These are phyloP conservation scores for Pterocarpus santalinus DNA, from an alignment of 306 rosid species.

Conservation along the genomic window DNA sequence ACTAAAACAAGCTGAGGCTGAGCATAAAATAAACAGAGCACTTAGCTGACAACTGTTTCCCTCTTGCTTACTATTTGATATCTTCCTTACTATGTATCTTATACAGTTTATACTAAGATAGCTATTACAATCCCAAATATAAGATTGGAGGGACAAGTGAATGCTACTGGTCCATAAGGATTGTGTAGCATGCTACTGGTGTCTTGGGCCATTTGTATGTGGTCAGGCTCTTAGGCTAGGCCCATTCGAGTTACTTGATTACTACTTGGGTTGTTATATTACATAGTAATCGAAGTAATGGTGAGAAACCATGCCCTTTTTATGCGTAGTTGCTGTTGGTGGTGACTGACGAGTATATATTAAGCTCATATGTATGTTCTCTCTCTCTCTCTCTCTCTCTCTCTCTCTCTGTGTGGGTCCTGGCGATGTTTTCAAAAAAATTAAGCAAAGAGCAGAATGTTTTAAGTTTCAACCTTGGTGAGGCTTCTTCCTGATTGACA, in stretches of 20 bases:
- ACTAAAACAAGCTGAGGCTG: slow-evolving; percentile 16
- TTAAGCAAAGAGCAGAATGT: slow-evolving; percentile 25
- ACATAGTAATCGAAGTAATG: slow-evolving; percentile 3
- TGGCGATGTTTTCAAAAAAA: neutral
- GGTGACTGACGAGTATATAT: neutral
- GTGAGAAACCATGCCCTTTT: slow-evolving; percentile 18
- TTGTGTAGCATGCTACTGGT: slow-evolving; percentile 11
- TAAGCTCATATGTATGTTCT: slow-evolving; percentile 7
- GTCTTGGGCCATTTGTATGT: slow-evolving; percentile 20
- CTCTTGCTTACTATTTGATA: neutral
- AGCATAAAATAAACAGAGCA: neutral
- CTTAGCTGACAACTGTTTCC: slow-evolving; percentile 3
- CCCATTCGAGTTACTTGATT: neutral
- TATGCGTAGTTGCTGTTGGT: slow-evolving; percentile 3
- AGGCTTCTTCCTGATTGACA: slow-evolving; percentile 29
- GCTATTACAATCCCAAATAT: slow-evolving; percentile 15
- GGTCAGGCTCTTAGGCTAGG: neutral
- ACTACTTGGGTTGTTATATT: slow-evolving; percentile 5
- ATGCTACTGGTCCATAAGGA: neutral
- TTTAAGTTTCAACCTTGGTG: slow-evolving; percentile 36
- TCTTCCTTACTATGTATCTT: neutral
- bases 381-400: neutral
- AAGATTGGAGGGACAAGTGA: slow-evolving; percentile 4
- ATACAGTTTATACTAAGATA: neutral
- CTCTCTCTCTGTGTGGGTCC: neutral